Evolutionary conservation across 2,329 filamentous ascomycete genomes (phyloP), one percentile per base, ranked within the genome.

Genomic region (Raffaelea ambrosiae): DNA sequence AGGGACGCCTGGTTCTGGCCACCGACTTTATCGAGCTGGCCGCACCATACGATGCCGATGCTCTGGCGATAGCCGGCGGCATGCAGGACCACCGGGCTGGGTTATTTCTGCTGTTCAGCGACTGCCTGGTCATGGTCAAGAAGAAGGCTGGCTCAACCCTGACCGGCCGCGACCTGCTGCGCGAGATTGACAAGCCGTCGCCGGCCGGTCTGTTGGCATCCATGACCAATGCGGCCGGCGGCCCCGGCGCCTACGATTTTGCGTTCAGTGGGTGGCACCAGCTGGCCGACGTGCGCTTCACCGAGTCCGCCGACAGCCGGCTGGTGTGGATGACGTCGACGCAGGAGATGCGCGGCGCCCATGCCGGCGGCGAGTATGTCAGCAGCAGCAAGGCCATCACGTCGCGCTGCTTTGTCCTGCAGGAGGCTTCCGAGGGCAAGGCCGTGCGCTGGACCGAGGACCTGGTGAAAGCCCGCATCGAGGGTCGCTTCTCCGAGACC

Each of bases 101-200:
- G 2, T 81, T 95, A 21, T 74, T 97, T 44, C 68, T 97, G 3
- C 71, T 97, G 3, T 97, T 96, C 59, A 80, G 87, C 3, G 90
- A 96, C 57, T 85, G 79, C 47, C 62, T 96, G 1, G 75, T 95
- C 16, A 69, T 95, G 19, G 66, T 95, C 14, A 84, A 83, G 54
- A 95, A 90, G 63, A 70, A 79, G 23, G 69, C 73, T 3, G 74
- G 76, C 9, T 76, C 75, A 47, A 78, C 74, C 29, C 71, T 81
- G 42, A 85, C 82, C 8, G 88, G 88, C 5, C 83, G 88, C 36
- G 86, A 88, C 49, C 68, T 97, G 46, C 66, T 94, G 47, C 82
- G 89, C 3, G 89, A 96, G 58, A 75, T 96, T 33, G 90, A 96
- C 59, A 90, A 86, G 58, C 85, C 84, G 20, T 84, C 81, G 2